Evolutionary conservation across 805 yeast species (phyloP).

Genomic region (Torulaspora franciscae): DNA sequence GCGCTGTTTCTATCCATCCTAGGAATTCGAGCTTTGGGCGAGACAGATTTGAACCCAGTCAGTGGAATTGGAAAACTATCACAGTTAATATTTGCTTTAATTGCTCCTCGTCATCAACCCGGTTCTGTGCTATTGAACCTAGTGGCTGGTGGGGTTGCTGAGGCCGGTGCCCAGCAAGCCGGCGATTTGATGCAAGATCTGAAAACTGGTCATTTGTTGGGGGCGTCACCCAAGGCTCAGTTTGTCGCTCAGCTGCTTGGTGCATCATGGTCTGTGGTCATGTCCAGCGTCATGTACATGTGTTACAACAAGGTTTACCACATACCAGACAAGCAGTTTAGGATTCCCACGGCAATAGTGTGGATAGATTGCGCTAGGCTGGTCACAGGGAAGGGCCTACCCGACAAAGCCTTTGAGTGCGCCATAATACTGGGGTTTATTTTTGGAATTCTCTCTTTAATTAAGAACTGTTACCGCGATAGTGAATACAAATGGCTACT

Average conservation of each 20-base stretch:
- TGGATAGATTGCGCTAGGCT: conserved; percentile 96
- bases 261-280: conserved; percentile 72
- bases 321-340: conserved; percentile 74
- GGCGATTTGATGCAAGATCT: conserved; percentile 97
- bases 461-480: conserved; percentile 52
- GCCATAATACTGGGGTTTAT: conserved; percentile 57
- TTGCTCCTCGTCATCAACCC: conserved; percentile 69
- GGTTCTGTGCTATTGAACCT: conserved; percentile 79
- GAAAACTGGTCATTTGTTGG: conserved; percentile 86
- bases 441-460: conserved; percentile 64
- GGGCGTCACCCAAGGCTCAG: conserved; percentile 91
- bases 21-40: conserved; percentile 93
- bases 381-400: conserved; percentile 87
- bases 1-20: conserved; percentile 77
- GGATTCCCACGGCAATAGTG: conserved; percentile 91
- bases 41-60: conserved; percentile 94
- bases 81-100: conserved; percentile 77
- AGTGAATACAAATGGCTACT: conserved; percentile 38
- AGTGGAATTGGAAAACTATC: conserved; percentile 94
- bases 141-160: conserved; percentile 95
- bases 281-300: conserved; percentile 77
- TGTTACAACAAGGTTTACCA: conserved; percentile 77
- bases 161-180: conserved; percentile 98
- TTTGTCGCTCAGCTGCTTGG: conserved; percentile 88
- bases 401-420: conserved; percentile 64